phyloP scores from a whole-genome alignment of 2,329 filamentous ascomycete species.

The Cladosporium sp. region DNA sequence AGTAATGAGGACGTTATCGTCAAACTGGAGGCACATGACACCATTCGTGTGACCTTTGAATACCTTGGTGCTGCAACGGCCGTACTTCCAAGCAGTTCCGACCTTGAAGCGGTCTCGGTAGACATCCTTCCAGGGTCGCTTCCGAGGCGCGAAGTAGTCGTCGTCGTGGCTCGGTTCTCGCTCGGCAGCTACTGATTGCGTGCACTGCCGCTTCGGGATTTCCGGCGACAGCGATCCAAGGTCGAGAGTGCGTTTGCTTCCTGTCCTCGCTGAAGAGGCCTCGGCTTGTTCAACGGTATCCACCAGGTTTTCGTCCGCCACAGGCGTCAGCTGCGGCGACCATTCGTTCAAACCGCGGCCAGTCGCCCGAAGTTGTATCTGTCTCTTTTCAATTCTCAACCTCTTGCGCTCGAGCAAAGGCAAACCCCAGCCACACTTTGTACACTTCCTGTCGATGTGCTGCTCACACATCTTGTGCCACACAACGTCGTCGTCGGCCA shows the following conservation, averaged over 20 bases:
- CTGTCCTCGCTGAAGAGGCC: not conserved
- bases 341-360: conserved; percentile 51
- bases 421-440: conserved; percentile 91
- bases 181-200: conserved; percentile 15
- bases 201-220: conserved; percentile 23
- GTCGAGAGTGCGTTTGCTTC: conserved; percentile 13
- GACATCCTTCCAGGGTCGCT: conserved; percentile 87
- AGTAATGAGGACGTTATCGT: conserved; percentile 84
- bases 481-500: conserved; percentile 96
- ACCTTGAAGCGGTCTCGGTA: conserved; percentile 95
- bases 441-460: conserved; percentile 89
- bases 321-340: conserved; percentile 46
- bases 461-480: conserved; percentile 99
- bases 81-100: conserved; percentile 95
- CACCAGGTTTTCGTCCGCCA: not conserved
- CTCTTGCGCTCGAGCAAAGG: conserved; percentile 84
- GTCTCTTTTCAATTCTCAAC: conserved; percentile 76
- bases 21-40: conserved; percentile 71
- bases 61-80: conserved; percentile 74
- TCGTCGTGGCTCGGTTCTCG: conserved; percentile 10
- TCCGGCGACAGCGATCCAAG: conserved; percentile 19
- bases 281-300: not conserved
- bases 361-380: conserved; percentile 66
- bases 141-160: conserved; percentile 44
- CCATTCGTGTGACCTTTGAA: conserved; percentile 87